Evolutionary conservation across 208 protist genomes (phyloP).

Genomic region (Acanthamoeba rhysodes): DNA sequence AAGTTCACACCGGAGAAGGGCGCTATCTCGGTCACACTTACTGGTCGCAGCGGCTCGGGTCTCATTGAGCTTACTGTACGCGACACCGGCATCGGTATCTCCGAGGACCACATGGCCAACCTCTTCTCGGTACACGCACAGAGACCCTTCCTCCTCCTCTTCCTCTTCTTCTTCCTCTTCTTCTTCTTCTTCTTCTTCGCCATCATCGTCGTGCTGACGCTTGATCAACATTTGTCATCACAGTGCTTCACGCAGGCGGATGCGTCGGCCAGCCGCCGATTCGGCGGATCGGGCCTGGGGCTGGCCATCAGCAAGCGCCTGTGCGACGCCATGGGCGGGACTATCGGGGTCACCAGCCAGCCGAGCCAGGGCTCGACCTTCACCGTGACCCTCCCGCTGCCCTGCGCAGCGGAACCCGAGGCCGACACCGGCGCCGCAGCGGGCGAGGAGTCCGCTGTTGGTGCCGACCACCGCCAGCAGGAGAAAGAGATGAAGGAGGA

Average conservation of each 20-base stretch:
- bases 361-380: slow-evolving; percentile 23
- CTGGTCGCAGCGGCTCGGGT: neutral
- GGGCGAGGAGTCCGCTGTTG: neutral
- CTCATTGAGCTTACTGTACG: neutral
- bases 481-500: neutral
- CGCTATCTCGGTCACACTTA: neutral
- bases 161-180: neutral
- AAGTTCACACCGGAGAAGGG: slow-evolving; percentile 65
- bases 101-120: neutral
- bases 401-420: neutral
- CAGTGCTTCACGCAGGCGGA: slow-evolving; percentile 27
- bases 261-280: neutral
- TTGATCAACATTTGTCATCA: neutral
- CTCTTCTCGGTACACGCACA: neutral
- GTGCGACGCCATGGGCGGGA: slow-evolving; percentile 11
- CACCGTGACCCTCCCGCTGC: neutral
- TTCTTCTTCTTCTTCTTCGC: neutral
- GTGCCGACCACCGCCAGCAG: neutral
- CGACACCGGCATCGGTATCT: neutral
- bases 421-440: neutral
- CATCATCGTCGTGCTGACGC: neutral
- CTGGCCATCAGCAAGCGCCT: slow-evolving; percentile 35
- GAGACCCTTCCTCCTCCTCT: neutral
- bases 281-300: slow-evolving; percentile 36
- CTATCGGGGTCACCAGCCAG: neutral